A percentile compares a stretch with the other conserved stretches of the same genome.
phyloP scores from a whole-genome alignment of 2,329 filamentous ascomycete genomes.

The Aspergillus awamori region DNA sequence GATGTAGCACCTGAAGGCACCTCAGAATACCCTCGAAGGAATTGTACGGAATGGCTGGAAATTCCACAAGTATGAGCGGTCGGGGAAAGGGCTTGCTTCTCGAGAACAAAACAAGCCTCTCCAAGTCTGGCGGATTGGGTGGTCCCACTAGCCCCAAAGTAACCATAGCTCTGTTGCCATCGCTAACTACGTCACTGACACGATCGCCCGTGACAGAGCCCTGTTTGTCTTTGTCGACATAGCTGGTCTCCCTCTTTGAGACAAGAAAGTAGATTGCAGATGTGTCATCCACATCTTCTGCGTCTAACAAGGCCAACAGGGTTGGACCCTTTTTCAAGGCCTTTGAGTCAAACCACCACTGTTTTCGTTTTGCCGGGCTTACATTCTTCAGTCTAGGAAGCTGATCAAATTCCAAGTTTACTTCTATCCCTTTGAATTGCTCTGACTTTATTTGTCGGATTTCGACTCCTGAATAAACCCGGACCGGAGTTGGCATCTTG shows the following conservation, averaged over 20 bases:
- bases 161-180: slow-evolving; percentile 8
- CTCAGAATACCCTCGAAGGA: slow-evolving; percentile 16
- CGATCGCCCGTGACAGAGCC: neutral
- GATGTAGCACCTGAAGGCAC: slow-evolving; percentile 13
- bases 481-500: slow-evolving; percentile 7
- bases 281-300: slow-evolving; percentile 1
- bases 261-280: slow-evolving; percentile 12
- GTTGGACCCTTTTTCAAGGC: slow-evolving; percentile 3
- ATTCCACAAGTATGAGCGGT: slow-evolving; percentile 16
- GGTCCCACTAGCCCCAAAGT: neutral
- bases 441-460: neutral
- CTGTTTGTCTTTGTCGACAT: neutral
- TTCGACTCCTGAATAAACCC: slow-evolving; percentile 10
- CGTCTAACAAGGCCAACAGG: slow-evolving; percentile 13
- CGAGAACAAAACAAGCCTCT: neutral
- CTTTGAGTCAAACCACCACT: slow-evolving; percentile 9
- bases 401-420: slow-evolving; percentile 18
- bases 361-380: neutral
- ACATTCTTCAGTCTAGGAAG: slow-evolving; percentile 1
- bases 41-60: slow-evolving; percentile 17
- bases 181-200: slow-evolving; percentile 5
- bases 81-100: neutral
- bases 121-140: neutral
- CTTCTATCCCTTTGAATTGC: slow-evolving; percentile 5
- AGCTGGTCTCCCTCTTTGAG: neutral